Base-by-base conservation (phyloP, 2,329 filamentous ascomycete species). In the Ophiocordyceps camponoti-floridani region DNA sequence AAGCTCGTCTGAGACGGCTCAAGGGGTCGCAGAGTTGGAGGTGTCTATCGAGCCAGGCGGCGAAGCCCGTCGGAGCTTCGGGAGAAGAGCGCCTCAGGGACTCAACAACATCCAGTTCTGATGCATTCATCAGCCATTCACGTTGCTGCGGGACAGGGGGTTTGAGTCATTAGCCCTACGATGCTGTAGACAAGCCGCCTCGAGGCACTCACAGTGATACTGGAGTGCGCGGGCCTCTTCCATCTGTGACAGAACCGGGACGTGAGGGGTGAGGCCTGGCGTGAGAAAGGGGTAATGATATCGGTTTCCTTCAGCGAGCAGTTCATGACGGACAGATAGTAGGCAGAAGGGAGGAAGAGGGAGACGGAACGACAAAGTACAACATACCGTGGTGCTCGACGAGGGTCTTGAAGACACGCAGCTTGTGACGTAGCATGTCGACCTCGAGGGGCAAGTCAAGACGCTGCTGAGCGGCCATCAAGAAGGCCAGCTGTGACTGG, bases 141-240 rank as follows among this genome's bases (percentile, higher is more conserved):
- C 10, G 26, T 18, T n/a, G 5, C 38, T 19, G 28, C 31, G 10
- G 46, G 42, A 45, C 41, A 47, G 42, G 44, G 43, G 43, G 33
- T 38, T 41, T n/a, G 18, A 30, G 41, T 19, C 16, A 38, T 45
- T 40, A 51, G 54, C 47, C 57, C 49, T 52, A 62, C 59, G 53
- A 49, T 61, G 54, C 47, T 59, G 56, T 44, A 72, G 55, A 52
- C 71, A 70, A 46, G 65, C 66, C 44, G 62, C 62, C 53, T 76
- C 71, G 45, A 77, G 67, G 55, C 70, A 73, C 58, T 77, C 73
- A 58, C 72, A 75, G 50, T 68, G 68, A 52, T 76, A 73, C 54
- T 77, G 73, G 44, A 76, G 58, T 35, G 65, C 63, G 46, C 73
- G 65, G 26, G 73, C 73, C 55, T 77, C 73, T 56, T 77, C 73